Evolutionary conservation across 306 rosid species (phyloP).

Genomic region (Cyamopsis tetragonoloba): DNA sequence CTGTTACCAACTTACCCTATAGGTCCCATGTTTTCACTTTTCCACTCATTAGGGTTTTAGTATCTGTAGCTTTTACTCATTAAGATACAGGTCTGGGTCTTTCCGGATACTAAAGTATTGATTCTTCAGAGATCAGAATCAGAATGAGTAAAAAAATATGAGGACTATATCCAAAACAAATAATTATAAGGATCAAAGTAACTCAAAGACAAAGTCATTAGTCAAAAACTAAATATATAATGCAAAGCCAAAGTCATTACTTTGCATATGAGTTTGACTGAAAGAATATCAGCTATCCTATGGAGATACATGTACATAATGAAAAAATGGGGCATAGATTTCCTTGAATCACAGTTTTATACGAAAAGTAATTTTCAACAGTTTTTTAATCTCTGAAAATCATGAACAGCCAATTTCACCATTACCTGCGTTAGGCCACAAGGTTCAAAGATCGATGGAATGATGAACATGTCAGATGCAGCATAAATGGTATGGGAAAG

Average conservation of each 20-base stretch:
- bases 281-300: not conserved
- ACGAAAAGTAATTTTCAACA: not conserved
- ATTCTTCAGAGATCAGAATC: not conserved
- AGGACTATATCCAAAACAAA: not conserved
- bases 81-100: not conserved
- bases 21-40: not conserved
- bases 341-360: not conserved
- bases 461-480: constrained; percentile 89
- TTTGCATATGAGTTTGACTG: not conserved
- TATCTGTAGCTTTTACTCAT: not conserved
- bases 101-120: not conserved
- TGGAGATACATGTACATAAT: constrained; percentile 15
- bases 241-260: not conserved
- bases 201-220: not conserved
- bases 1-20: too few species aligned
- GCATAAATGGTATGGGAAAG: constrained; percentile 88
- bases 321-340: constrained; percentile 15
- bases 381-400: constrained; percentile 1
- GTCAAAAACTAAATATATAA: too few species aligned
- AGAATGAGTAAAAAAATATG: not conserved
- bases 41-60: not conserved
- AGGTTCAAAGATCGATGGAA: constrained; percentile 97
- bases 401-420: constrained; percentile 9
- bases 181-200: not conserved
- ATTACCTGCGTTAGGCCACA: constrained; percentile 97